Evolutionary conservation across 768 basidiomycete genomes (phyloP).

Genomic region (Candolleomyces eurysporus): DNA sequence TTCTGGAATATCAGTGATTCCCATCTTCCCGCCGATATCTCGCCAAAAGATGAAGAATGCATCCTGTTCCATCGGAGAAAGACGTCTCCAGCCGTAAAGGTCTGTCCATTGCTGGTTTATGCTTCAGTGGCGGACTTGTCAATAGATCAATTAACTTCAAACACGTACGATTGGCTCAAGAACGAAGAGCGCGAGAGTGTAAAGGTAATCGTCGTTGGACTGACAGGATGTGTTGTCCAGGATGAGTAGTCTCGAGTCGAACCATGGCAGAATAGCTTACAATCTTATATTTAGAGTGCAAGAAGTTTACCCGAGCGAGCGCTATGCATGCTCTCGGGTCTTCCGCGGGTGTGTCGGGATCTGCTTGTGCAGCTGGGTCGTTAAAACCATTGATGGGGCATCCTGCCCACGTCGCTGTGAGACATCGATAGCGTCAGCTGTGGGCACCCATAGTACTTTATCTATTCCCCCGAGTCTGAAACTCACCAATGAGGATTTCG

Average conservation of each 20-base stretch:
- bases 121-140: neutral
- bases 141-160: neutral
- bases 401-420: constrained; percentile 29
- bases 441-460: neutral
- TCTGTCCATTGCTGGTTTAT: constrained; percentile 7
- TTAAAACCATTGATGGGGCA: constrained; percentile 22
- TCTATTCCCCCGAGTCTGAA: neutral
- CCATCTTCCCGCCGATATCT: constrained; percentile 47
- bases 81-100: constrained; percentile 35
- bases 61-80: constrained; percentile 43
- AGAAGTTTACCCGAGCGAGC: constrained; percentile 36
- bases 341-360: constrained; percentile 4
- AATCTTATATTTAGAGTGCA: constrained; percentile 38
- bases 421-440: neutral
- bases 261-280: constrained; percentile 19
- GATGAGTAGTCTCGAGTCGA: neutral
- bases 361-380: constrained; percentile 5
- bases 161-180: constrained; percentile 21
- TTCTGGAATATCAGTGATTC: constrained; percentile 44
- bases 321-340: constrained; percentile 38
- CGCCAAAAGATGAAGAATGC: constrained; percentile 43
- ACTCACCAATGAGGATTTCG: constrained; percentile 38
- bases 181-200: constrained; percentile 30
- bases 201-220: constrained; percentile 32
- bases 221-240: constrained; percentile 2